Percentiles rank a stretch among this genome's conserved stretches.
Evolutionary conservation across 441 rosid species (phyloP).

Genomic region (Croton laevigatus): DNA sequence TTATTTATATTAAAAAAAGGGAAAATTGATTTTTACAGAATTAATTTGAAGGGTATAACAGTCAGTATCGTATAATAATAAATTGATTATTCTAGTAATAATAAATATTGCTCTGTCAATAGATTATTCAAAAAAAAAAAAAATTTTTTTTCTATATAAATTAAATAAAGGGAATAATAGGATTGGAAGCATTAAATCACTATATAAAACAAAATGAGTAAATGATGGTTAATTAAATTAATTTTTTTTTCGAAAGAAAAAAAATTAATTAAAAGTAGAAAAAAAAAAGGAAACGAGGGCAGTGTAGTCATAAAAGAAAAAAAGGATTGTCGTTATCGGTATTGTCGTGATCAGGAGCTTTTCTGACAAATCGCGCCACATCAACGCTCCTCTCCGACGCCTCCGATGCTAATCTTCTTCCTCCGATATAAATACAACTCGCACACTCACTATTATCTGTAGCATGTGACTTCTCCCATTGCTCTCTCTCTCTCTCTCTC

Average conservation of each 20-base stretch:
- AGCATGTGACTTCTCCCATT: not conserved
- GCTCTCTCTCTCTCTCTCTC: not conserved
- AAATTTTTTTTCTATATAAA: too few species aligned
- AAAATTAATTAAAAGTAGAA: not conserved
- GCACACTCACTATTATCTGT: not conserved
- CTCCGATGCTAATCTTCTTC: conserved; percentile 7
- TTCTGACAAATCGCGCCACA: conserved; percentile 37
- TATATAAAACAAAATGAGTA: not conserved
- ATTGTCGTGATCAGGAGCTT: conserved; percentile 39
- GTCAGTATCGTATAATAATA: too few species aligned
- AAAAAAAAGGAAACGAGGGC: conserved; percentile 23
- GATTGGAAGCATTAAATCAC: too few species aligned
- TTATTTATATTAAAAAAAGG: too few species aligned
- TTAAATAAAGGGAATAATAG: too few species aligned
- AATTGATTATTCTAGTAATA: too few species aligned
- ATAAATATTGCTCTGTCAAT: too few species aligned
- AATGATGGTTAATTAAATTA: not conserved
- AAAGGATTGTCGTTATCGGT: conserved; percentile 27
- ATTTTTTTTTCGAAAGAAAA: too few species aligned
- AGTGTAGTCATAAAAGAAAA: conserved; percentile 22
- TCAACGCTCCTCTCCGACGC: conserved; percentile 12
- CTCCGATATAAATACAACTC: not conserved
- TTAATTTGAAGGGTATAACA: too few species aligned
- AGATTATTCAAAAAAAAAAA: too few species aligned
- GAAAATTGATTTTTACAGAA: too few species aligned